Evolutionary conservation across 2,329 filamentous ascomycete genomes (phyloP).

Genomic region (Penicillium brasilianum): DNA sequence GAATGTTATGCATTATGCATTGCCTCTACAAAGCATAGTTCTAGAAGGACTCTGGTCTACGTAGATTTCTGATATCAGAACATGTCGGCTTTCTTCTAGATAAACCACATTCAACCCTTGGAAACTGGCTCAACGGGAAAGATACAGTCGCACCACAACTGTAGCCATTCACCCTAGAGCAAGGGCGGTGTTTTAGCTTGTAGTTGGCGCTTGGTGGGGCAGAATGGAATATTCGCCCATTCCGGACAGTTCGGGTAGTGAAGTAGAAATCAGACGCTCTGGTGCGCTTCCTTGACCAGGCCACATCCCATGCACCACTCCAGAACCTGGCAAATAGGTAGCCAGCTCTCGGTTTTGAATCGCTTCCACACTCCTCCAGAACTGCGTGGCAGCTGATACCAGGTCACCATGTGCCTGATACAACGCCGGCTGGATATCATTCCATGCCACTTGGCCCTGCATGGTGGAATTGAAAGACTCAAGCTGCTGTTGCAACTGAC

Average conservation of each 20-base stretch:
- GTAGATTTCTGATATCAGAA: constrained; percentile 1
- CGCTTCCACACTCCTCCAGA: background rate
- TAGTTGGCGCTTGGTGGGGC: constrained; percentile 1
- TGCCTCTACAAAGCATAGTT: constrained; percentile 1
- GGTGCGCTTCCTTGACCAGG: background rate
- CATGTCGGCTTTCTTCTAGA: background rate
- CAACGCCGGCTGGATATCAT: background rate
- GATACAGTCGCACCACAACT: background rate
- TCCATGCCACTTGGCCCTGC: background rate
- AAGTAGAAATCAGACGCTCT: constrained; percentile 5
- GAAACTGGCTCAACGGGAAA: background rate
- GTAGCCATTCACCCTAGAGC: background rate
- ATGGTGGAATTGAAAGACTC: background rate
- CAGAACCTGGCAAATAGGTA: background rate
- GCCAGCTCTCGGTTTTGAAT: background rate
- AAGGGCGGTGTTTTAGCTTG: background rate
- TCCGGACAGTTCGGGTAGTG: constrained; percentile 1
- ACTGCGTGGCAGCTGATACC: background rate
- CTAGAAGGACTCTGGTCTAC: constrained; percentile 1
- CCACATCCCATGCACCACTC: background rate
- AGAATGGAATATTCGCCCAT: background rate
- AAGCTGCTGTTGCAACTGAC: background rate
- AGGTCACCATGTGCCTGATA: background rate
- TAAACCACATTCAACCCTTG: background rate
- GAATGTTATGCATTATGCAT: constrained; percentile 2